phyloP scores from a whole-genome alignment of 177 flowering plant genomes.

The Vitis hybrid region DNA sequence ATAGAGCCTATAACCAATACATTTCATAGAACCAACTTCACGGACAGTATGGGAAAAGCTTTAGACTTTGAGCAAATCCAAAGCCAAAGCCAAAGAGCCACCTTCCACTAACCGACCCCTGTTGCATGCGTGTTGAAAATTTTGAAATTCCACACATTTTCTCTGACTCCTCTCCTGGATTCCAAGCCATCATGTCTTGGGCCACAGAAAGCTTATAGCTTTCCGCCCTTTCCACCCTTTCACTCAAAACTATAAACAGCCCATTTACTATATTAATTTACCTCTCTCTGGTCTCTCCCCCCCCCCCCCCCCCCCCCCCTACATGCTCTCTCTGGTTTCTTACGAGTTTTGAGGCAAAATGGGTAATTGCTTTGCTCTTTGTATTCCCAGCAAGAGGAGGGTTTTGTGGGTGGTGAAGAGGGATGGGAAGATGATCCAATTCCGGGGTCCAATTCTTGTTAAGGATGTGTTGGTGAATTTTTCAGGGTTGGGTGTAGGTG shows the following conservation, averaged over 20 bases:
- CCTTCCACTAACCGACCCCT: conserved; percentile 25
- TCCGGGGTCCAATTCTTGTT: conserved; percentile 28
- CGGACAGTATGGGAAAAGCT: not conserved
- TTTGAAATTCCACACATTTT: not conserved
- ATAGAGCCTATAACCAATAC: not conserved
- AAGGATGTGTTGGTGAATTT: conserved; percentile 39
- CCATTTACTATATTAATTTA: no score
- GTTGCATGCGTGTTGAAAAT: conserved; percentile 33
- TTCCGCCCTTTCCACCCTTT: not conserved
- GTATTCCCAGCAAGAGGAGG: not conserved
- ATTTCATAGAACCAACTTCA: not conserved
- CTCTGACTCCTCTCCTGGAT: not conserved
- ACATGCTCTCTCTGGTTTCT: not conserved
- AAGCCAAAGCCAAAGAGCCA: conserved; percentile 5
- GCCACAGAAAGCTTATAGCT: not conserved
- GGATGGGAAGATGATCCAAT: conserved; percentile 44
- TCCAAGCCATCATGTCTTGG: not conserved
- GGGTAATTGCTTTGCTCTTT: conserved; percentile 18
- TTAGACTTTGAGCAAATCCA: not conserved
- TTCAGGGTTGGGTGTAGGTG: conserved; percentile 20
- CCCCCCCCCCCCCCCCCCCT: no score
- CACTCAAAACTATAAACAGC: no score
- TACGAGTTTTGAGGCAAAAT: not conserved
- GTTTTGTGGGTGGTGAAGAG: conserved; percentile 33
- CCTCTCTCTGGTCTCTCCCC: no score